Conservation (phyloP, 2,329 filamentous ascomycete species). For the Sporothrix euskadiensis region DNA sequence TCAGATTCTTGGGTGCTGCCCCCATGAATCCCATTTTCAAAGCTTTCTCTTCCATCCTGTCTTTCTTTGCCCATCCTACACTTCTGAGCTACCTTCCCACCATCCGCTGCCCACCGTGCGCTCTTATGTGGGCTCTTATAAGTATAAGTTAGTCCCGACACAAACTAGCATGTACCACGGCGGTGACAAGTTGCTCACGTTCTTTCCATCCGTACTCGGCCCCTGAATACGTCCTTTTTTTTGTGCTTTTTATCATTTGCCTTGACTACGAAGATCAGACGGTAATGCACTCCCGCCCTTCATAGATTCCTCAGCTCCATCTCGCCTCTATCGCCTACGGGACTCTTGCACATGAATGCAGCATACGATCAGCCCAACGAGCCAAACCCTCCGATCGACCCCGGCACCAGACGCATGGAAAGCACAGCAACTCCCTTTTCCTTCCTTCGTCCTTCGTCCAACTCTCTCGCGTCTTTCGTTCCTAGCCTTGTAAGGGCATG, state of each 20-base stretch:
- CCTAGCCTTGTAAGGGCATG: background rate
- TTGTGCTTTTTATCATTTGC: conserved; percentile 34
- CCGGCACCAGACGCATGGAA: conserved; percentile 24
- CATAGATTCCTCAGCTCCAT: conserved; percentile 2
- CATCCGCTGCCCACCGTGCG: conserved; percentile 1
- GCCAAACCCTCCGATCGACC: conserved; percentile 36
- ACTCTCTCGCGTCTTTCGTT: background rate
- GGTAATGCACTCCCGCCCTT: conserved; percentile 43
- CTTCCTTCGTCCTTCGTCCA: background rate
- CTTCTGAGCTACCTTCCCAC: conserved; percentile 1
- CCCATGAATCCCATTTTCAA: conserved; percentile 13
- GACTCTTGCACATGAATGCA: conserved; percentile 14
- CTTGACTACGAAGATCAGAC: conserved; percentile 48
- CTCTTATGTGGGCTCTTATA: conserved; percentile 15
- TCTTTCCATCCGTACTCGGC: conserved; percentile 10
- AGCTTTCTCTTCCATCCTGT: conserved; percentile 15
- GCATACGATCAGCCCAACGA: conserved; percentile 23
- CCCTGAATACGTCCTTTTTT: conserved; percentile 13
- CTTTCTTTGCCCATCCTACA: background rate
- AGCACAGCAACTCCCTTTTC: conserved; percentile 5
- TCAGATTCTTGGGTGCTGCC: background rate
- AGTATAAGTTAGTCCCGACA: conserved; percentile 23
- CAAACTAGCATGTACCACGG: conserved; percentile 2
- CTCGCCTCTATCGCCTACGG: conserved; percentile 5
- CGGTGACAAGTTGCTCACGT: background rate